Conservation (phyloP, 768 basidiomycete genomes). For the Leucocoprinus sp. region DNA sequence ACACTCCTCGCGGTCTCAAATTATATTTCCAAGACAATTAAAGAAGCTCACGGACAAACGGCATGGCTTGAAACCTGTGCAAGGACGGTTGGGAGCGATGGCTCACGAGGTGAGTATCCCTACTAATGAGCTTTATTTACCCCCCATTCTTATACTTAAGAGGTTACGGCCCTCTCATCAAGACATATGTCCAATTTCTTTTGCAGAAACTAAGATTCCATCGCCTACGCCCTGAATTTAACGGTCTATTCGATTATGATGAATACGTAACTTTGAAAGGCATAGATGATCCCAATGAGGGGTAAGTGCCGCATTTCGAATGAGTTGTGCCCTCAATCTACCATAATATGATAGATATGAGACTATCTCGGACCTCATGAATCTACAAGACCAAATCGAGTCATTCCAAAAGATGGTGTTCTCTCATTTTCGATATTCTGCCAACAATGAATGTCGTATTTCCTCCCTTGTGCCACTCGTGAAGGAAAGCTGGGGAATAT, state of each 20-base stretch:
- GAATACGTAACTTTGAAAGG: conserved; percentile 97
- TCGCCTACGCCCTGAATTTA: conserved; percentile 92
- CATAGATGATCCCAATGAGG: conserved; percentile 98
- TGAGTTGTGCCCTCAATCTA: conserved; percentile 4
- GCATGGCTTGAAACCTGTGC: conserved; percentile 98
- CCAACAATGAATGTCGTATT: conserved; percentile 96
- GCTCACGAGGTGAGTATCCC: conserved; percentile 53
- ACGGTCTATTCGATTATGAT: conserved; percentile 97
- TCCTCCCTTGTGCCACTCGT: conserved; percentile 93
- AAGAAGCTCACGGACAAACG: conserved; percentile 94
- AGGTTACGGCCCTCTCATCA: conserved; percentile 93
- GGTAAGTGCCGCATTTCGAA: conserved; percentile 45
- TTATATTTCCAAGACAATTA: conserved; percentile 62
- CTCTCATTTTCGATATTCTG: conserved; percentile 82
- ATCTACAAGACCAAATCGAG: conserved; percentile 96
- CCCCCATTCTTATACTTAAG: conserved; percentile 6
- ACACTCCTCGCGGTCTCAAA: conserved; percentile 5
- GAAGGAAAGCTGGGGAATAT: conserved; percentile 99
- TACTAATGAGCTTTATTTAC: neutral
- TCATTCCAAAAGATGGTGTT: conserved; percentile 98
- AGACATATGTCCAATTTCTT: conserved; percentile 93
- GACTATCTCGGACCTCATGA: conserved; percentile 96
- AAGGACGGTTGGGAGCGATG: conserved; percentile 74
- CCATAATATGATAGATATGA: conserved; percentile 62
- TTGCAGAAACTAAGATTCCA: conserved; percentile 95